Conservation (phyloP, 345 rosid species). For the Populus deltoides region DNA sequence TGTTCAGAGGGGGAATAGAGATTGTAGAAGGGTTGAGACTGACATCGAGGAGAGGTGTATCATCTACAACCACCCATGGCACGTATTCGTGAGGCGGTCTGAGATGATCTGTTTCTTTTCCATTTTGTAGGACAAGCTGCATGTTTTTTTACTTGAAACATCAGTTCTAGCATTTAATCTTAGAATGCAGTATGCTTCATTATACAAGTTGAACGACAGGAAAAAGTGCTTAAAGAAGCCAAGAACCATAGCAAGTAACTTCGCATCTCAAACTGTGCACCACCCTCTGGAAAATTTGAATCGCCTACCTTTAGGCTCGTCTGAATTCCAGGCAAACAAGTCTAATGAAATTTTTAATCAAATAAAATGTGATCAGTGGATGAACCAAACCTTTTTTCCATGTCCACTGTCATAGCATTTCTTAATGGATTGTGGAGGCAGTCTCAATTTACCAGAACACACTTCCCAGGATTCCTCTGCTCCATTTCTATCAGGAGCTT, state of each 20-base stretch:
- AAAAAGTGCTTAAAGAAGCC: not conserved
- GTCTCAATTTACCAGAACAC: not conserved
- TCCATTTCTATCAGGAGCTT: not conserved
- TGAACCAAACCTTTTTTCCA: not conserved
- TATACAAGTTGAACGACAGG: not conserved
- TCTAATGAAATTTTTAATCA: too few species aligned
- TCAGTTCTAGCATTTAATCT: not conserved
- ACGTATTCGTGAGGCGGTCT: not conserved
- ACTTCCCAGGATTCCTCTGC: not conserved
- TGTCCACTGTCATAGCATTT: not conserved
- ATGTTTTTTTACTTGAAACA: not conserved
- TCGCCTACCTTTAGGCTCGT: not conserved
- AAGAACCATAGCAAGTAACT: not conserved
- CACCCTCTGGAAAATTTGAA: not conserved
- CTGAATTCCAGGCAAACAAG: not conserved
- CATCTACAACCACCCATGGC: not conserved
- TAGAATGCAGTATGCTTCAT: not conserved
- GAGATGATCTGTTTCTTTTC: not conserved
- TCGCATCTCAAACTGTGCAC: not conserved
- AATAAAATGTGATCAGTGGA: not conserved
- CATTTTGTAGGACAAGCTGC: constrained; percentile 1
- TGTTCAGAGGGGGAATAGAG: not conserved
- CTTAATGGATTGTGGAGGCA: not conserved
- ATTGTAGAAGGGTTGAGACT: not conserved
- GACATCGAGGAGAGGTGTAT: constrained; percentile 1